Evolutionary conservation across 1,284 basidiomycete species (phyloP).

Genomic region (Ganoderma boninense): DNA sequence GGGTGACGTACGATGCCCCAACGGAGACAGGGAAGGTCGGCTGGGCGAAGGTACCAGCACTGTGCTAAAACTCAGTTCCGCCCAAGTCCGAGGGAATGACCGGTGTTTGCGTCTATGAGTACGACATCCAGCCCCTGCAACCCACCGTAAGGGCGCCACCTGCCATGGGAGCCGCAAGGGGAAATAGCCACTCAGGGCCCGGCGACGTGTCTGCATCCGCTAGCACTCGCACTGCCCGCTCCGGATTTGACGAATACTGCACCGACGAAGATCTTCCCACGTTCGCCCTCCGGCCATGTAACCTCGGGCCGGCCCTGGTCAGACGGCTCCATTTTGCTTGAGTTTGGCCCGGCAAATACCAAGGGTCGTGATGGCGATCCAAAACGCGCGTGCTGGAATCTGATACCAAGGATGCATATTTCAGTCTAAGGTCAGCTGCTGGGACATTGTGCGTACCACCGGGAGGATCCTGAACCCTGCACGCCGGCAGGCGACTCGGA

Average conservation of each 20-base stretch:
- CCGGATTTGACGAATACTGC: slow-evolving; percentile 4
- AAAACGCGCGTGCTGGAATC: slow-evolving; percentile 6
- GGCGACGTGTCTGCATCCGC: not conserved
- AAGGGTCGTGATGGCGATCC: not conserved
- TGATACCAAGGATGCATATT: slow-evolving; percentile 8
- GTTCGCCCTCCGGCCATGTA: slow-evolving; percentile 13
- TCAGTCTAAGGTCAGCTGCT: slow-evolving; percentile 13
- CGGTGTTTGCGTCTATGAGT: not conserved
- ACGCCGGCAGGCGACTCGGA: slow-evolving; percentile 15
- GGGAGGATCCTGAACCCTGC: slow-evolving; percentile 18
- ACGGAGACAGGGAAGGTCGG: not conserved
- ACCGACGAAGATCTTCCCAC: slow-evolving; percentile 20
- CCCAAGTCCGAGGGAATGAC: not conserved
- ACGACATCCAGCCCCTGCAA: not conserved
- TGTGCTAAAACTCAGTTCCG: not conserved
- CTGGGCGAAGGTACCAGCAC: not conserved
- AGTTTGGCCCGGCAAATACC: slow-evolving; percentile 1
- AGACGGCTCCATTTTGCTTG: not conserved
- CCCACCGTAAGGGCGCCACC: not conserved
- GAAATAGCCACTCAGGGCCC: not conserved
- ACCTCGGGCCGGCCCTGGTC: slow-evolving; percentile 17
- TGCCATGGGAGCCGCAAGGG: not conserved
- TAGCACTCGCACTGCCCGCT: not conserved
- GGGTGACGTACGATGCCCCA: slow-evolving; percentile 7
- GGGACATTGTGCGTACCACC: slow-evolving; percentile 19